Base-by-base conservation (phyloP, 352 stramenopile species). In the Nothophytophthora sp. region DNA sequence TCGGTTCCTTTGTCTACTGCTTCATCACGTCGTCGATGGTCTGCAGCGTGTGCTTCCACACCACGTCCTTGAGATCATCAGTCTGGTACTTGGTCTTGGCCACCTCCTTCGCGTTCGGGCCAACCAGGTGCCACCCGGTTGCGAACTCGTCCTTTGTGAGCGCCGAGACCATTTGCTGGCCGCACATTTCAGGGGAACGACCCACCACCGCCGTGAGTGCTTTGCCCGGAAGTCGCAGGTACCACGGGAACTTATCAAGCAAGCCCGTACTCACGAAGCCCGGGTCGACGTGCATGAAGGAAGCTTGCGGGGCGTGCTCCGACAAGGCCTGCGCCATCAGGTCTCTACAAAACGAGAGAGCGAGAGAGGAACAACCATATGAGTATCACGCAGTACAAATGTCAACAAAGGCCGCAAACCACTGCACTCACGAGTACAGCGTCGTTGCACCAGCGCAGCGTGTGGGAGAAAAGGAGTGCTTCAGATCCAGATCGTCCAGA, bases 241-340 rank as follows among this genome's bases (percentile, higher is more conserved):
- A 69, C 54, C 60, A 69, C 23, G 60, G 54, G 18, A 60, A 56
- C 13, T 47, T 44, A 18, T 64, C 38, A 19, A 64, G 52, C 5
- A 69, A 24, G 10, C 48, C 47, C 22, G 60, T 64, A 37, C 55
- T 69, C n/a, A 64, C 60, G 29, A 64, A 65, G n/a, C 54, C 60
- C 12, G 60, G 60, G 39, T 56, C 64, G 9, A 64, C 50, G 49
- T 69, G 60, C 60, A 69, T 69, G 60, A 69, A 69, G 30, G 48
- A 61, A 16, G 54, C 60, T 18, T 60, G 59, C 15, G 54, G 54
- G 12, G 60, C 54, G 25, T 64, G 36, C 36, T 69, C 60, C 24
- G 54, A 55, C 38, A 69, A 60, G 5, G 54, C 42, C 34, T 69
- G 60, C 1, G 54, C 43, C 60, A 69, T 69, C n/a, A 69, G 32